A percentile compares a stretch with the other conserved stretches of the same genome.
phyloP scores from a whole-genome alignment of 805 yeast species.

The Yarrowia bubula region DNA sequence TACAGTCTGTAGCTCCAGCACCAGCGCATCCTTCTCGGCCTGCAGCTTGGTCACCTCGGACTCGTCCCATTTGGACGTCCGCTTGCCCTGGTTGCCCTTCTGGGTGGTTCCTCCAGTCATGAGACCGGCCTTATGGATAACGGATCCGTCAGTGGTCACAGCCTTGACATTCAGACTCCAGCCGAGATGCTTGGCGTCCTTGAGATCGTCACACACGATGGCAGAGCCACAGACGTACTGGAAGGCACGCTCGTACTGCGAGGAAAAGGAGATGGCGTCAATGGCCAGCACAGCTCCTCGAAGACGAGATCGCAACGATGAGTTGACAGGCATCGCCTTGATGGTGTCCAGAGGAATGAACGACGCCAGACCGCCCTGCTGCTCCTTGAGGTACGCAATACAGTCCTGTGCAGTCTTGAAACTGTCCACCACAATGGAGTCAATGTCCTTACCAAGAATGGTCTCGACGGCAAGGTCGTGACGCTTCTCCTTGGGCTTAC shows the following conservation, averaged over 20 bases:
- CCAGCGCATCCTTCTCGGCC: conserved; percentile 50
- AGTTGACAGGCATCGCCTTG: conserved; percentile 52
- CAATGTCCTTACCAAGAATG: conserved; percentile 72
- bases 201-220: conserved; percentile 69
- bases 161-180: conserved; percentile 65
- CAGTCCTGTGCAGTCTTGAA: conserved; percentile 68
- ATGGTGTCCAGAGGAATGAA: conserved; percentile 87
- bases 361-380: conserved; percentile 78
- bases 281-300: conserved; percentile 57
- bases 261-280: conserved; percentile 71
- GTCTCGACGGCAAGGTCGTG: conserved; percentile 74
- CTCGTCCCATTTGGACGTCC: conserved; percentile 62
- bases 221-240: conserved; percentile 78
- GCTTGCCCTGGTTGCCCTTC: conserved; percentile 14
- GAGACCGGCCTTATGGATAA: conserved; percentile 79
- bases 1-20: conserved; percentile 50
- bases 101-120: conserved; percentile 84
- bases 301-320: conserved; percentile 51
- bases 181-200: conserved; percentile 65
- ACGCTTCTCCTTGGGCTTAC: conserved; percentile 69
- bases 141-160: conserved; percentile 79
- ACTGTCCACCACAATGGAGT: conserved; percentile 79
- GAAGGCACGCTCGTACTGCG: conserved; percentile 67
- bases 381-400: conserved; percentile 76
- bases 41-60: conserved; percentile 48